Base-by-base conservation (phyloP, 129 eudicot genomes). In the Mikania micrantha region DNA sequence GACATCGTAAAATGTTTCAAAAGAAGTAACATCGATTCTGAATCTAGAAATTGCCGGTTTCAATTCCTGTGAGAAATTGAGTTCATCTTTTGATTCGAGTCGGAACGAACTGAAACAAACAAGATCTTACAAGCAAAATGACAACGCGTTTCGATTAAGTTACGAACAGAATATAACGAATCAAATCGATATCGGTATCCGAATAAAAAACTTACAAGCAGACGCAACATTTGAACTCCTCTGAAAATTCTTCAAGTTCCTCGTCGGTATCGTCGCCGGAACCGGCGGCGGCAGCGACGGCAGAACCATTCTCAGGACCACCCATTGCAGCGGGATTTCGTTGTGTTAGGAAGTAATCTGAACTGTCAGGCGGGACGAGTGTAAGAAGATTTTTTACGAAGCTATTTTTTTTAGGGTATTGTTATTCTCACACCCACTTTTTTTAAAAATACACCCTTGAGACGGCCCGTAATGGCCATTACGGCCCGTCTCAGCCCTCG, bases 161-260 rank as follows among this genome's bases (percentile, higher is more conserved):
- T 47, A n/a, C 45, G 12, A 49, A 9, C 32, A 20, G 9, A 67
- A 49, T 12, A 28, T 15, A 67, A 20, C 22, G 40, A 15, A 69
- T 68, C 21, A 60, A 19, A 59, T 22, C 32, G 19, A 13, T 17
- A 59, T 29, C 66, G 8, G 56, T 29, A 32, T 4, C 3, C 45
- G 58, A 29, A 16, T 11, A 17, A 21, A 3, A 5, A 58, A 74
- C 83, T 84, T 78, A 77, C 90, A 80, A 71, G 79, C 90, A 81
- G 21, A 84, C 83, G 72, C 85, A 81, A 62, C 90, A 81, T 67
- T 38, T 75, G 65, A 84, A 84, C 15, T 81, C 90, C 34, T 80
- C 90, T 1, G 83, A 74, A 41, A 70, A 74, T 5, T 84, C 80
- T 7, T 83, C 80, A 45, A 28, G 38, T 27, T 71, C 77, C 32